Conservation (phyloP, 306 rosid species). For the Benincasa hispida region DNA sequence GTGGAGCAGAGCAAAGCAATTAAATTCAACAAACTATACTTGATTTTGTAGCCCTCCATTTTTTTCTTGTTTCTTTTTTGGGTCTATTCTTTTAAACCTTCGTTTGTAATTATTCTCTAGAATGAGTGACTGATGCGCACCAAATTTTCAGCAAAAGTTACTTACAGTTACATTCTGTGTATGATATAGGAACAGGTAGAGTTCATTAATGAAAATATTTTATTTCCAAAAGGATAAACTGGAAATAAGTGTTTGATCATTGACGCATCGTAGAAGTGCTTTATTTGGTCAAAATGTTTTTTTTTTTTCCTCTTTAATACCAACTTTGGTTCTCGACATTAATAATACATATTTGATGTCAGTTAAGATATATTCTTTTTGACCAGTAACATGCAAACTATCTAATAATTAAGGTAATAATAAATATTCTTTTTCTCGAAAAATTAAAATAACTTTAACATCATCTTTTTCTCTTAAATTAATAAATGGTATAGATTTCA, state of each 20-base stretch:
- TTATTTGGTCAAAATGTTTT: not conserved
- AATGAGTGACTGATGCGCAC: not conserved
- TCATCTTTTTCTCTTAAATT: too few relatives aligned
- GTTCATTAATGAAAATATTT: not conserved
- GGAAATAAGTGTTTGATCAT: not conserved
- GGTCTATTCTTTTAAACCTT: conserved; percentile 3
- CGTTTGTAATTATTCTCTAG: conserved; percentile 13
- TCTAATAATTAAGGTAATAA: too few relatives aligned
- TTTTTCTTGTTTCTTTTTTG: not conserved
- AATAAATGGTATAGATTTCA: too few relatives aligned
- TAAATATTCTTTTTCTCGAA: too few relatives aligned
- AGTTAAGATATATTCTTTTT: too few relatives aligned
- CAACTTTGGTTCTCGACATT: too few relatives aligned
- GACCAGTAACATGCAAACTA: too few relatives aligned
- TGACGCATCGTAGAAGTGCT: not conserved
- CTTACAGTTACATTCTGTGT: not conserved
- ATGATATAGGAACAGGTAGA: not conserved
- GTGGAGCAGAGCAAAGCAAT: conserved; percentile 25
- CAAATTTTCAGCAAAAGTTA: not conserved
- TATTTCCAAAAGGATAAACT: not conserved
- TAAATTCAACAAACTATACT: not conserved
- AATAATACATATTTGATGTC: too few relatives aligned
- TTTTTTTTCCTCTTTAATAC: too few relatives aligned
- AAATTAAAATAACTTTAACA: too few relatives aligned
- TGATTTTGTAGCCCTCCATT: conserved; percentile 15